Percentiles rank a stretch among this genome's conserved stretches.
Conservation (phyloP, 2,329 filamentous ascomycete species). For the Grosmannia serpens region DNA sequence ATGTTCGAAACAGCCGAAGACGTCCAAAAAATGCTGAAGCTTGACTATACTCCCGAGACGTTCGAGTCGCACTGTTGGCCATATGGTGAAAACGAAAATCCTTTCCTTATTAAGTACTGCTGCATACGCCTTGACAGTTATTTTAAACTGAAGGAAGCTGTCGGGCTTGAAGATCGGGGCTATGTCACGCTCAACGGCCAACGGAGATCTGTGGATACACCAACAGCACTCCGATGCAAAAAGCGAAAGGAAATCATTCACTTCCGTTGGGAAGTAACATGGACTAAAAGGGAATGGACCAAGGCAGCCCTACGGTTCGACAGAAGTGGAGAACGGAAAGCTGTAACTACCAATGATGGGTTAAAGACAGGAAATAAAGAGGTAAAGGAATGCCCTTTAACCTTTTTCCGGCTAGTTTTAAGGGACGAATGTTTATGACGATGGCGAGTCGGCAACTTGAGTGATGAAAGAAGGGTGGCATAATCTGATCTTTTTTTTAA, state of each 20-base stretch:
- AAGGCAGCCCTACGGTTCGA: no score
- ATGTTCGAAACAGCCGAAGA: not conserved
- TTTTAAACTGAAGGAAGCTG: not conserved
- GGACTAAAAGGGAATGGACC: no score
- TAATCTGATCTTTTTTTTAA: no score
- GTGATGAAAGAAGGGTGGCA: no score
- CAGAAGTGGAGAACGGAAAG: no score
- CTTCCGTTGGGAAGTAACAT: not conserved
- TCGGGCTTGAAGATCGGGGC: not conserved
- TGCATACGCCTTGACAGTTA: not conserved
- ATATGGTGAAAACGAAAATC: not conserved
- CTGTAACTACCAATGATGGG: no score
- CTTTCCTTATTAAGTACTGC: not conserved
- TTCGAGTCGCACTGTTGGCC: not conserved
- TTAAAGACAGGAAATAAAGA: no score
- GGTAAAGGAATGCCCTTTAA: no score
- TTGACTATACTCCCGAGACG: not conserved
- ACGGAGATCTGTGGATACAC: not conserved
- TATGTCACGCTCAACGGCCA: not conserved
- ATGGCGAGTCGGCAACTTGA: no score
- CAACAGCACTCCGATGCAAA: not conserved
- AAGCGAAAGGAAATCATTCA: not conserved
- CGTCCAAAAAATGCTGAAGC: not conserved
- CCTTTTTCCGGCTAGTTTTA: no score
- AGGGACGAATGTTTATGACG: no score